These are phyloP conservation scores for Eudorina sp. DNA, from an alignment of 139 green algal species.

Conservation along the genomic window DNA sequence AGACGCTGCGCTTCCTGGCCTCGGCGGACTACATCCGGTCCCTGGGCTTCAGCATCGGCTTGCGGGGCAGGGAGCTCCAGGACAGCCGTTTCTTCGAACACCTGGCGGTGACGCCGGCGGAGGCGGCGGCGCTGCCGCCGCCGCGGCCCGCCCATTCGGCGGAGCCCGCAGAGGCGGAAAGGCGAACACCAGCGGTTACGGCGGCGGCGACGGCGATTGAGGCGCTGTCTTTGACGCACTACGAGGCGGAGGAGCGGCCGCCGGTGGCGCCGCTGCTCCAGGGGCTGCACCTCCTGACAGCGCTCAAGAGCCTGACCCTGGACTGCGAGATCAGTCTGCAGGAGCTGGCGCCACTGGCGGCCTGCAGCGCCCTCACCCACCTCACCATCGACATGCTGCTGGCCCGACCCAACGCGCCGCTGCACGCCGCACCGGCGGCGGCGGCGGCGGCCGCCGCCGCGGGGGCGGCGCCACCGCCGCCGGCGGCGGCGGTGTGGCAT, in stretches of 20 bases:
- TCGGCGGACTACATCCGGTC: conserved; percentile 1
- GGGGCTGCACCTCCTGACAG: background rate
- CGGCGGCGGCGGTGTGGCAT: too few species aligned
- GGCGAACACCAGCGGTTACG: background rate
- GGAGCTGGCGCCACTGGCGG: conserved; percentile 21
- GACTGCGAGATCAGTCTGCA: conserved; percentile 37
- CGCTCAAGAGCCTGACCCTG: background rate
- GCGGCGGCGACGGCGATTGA: background rate
- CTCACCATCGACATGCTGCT: conserved; percentile 20
- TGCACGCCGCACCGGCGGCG: background rate
- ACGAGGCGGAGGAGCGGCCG: conserved; percentile 40
- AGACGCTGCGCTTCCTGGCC: conserved; percentile 12
- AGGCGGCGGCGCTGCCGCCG: background rate
- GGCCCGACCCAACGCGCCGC: background rate
- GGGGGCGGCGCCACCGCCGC: background rate
- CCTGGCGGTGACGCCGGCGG: background rate
- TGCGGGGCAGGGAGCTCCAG: conserved; percentile 23
- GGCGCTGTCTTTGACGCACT: conserved; percentile 42
- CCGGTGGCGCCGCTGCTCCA: conserved; percentile 16
- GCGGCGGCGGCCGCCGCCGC: background rate
- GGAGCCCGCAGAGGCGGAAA: background rate
- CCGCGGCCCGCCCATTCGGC: background rate
- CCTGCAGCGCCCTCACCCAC: background rate
- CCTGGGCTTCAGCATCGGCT: conserved; percentile 15
- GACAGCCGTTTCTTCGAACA: background rate